phyloP scores from a whole-genome alignment of 23 red algal genomes.

The Cyanidiococcus yangmingshanensis region DNA sequence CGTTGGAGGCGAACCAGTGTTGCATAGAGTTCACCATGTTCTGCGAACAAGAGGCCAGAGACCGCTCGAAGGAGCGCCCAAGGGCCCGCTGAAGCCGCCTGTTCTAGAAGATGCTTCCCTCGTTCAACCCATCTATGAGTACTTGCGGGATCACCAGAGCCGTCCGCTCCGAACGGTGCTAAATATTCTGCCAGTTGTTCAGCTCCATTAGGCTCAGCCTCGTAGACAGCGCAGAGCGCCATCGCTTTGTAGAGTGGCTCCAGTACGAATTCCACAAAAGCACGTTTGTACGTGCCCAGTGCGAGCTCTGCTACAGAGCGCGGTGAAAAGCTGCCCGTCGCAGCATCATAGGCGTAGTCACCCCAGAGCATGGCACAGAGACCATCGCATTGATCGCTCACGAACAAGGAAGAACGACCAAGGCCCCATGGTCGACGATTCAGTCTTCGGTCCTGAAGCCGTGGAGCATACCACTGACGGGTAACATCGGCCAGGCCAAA shows the following conservation, averaged over 20 bases:
- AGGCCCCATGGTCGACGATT: background rate
- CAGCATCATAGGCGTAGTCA: conserved; percentile 50
- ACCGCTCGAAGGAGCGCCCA: background rate
- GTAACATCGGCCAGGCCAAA: conserved; percentile 64
- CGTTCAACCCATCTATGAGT: background rate
- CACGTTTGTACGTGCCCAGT: conserved; percentile 23
- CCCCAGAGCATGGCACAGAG: conserved; percentile 69
- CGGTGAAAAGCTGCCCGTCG: conserved; percentile 37
- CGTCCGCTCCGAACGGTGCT: background rate
- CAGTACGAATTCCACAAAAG: conserved; percentile 76
- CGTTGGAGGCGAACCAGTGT: background rate
- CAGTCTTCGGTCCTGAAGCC: background rate
- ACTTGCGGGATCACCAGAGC: background rate
- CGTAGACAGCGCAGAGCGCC: background rate
- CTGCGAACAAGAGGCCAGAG: background rate
- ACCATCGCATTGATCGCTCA: no score
- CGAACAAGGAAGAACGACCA: no score
- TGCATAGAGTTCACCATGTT: background rate
- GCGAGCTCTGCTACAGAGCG: background rate
- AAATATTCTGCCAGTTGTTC: background rate
- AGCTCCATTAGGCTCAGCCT: background rate
- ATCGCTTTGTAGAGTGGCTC: conserved; percentile 85
- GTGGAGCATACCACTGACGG: conserved; percentile 24
- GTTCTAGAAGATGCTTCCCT: background rate
- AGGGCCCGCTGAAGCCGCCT: background rate